Evolutionary conservation across 441 rosid species (phyloP).

Genomic region (Populus hybrid): DNA sequence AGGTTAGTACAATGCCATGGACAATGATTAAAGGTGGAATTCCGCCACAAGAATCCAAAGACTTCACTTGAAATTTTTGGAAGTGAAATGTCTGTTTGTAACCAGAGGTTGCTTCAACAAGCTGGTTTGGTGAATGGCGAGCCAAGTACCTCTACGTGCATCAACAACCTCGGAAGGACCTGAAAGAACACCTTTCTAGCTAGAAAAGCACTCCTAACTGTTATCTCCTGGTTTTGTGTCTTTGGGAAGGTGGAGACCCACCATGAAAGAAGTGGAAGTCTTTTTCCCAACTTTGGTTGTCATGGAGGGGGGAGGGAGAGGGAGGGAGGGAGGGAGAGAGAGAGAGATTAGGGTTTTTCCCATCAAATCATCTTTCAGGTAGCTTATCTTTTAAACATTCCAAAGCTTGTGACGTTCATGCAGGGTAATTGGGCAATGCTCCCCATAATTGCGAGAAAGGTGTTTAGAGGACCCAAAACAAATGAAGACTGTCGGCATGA

Average conservation of each 20-base stretch:
- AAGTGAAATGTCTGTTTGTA: constrained; percentile 4
- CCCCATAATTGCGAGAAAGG: constrained; percentile 49
- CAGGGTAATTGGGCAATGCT: constrained; percentile 34
- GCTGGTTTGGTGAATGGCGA: constrained; percentile 32
- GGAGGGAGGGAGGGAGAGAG: background rate
- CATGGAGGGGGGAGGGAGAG: background rate
- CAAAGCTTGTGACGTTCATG: constrained; percentile 38
- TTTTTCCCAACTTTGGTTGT: constrained; percentile 41
- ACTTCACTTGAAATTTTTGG: constrained; percentile 24
- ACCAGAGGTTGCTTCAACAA: constrained; percentile 14
- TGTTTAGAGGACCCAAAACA: constrained; percentile 33
- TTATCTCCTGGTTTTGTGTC: constrained; percentile 32
- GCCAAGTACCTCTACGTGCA: constrained; percentile 20
- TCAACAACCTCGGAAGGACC: constrained; percentile 31
- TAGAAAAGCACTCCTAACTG: constrained; percentile 36
- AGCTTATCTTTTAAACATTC: constrained; percentile 51
- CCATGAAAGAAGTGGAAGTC: constrained; percentile 50
- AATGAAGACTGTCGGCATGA: constrained; percentile 39
- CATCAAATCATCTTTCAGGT: constrained; percentile 47
- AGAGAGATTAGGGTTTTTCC: constrained; percentile 12
- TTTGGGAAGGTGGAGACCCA: constrained; percentile 37
- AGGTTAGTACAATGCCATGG: constrained; percentile 20
- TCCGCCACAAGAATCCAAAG: constrained; percentile 36
- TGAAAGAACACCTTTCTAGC: constrained; percentile 32
- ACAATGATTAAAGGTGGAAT: constrained; percentile 37